Conservation (phyloP, 2,329 filamentous ascomycete genomes). For the Cucurbitaria berberidis region DNA sequence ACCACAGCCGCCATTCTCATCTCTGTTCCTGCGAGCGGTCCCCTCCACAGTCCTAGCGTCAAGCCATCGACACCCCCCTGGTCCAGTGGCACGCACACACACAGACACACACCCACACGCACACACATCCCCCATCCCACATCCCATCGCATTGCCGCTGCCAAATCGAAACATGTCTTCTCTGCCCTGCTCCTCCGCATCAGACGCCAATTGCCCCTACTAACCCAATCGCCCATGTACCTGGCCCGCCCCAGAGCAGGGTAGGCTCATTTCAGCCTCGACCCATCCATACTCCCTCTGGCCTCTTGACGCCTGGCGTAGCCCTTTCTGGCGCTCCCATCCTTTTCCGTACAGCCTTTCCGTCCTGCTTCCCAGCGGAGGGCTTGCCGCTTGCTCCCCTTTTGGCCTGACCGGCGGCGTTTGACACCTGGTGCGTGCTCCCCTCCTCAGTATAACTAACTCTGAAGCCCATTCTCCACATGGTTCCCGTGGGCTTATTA, state of each 20-base stretch:
- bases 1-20: conserved; percentile 37
- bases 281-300: conserved; percentile 28
- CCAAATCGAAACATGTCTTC: conserved; percentile 41
- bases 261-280: conserved; percentile 33
- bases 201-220: conserved; percentile 36
- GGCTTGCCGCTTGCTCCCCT: conserved; percentile 33
- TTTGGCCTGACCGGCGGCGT: conserved; percentile 28
- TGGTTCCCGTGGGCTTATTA: conserved; percentile 29
- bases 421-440: conserved; percentile 46
- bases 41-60: conserved; percentile 39
- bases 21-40: conserved; percentile 32
- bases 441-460: conserved; percentile 22
- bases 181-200: conserved; percentile 33
- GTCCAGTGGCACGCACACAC: conserved; percentile 28
- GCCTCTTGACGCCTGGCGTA: conserved; percentile 24
- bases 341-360: conserved; percentile 39
- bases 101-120: too few relatives aligned
- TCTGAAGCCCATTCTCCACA: conserved; percentile 31
- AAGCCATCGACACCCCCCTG: conserved; percentile 32
- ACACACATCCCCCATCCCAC: conserved; percentile 29
- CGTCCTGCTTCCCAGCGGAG: conserved; percentile 27
- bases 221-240: conserved; percentile 30
- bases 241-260: conserved; percentile 21
- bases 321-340: conserved; percentile 31
- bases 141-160: conserved; percentile 33